Evolutionary conservation across 2,329 filamentous ascomycete genomes (phyloP).

Genomic region (Fusarium euwallaceae): DNA sequence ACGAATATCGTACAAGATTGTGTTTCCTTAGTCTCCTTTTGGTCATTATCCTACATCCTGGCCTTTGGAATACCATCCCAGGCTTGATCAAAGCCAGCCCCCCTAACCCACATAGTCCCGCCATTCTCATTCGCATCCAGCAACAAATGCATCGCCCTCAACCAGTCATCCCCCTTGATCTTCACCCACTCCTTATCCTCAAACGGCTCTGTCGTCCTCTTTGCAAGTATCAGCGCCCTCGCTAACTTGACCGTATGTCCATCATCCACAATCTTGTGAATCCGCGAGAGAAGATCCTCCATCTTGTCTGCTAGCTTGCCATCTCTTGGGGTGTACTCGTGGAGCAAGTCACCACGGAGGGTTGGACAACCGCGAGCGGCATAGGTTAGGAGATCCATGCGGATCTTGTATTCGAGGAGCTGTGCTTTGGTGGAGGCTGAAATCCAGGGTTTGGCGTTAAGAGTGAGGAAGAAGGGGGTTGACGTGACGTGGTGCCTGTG

Average conservation of each 20-base stretch:
- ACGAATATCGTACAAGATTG: constrained; percentile 27
- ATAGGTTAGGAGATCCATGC: constrained; percentile 81
- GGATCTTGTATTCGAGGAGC: constrained; percentile 85
- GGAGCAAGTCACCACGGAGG: constrained; percentile 71
- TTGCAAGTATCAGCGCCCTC: constrained; percentile 76
- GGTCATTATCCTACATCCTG: constrained; percentile 22
- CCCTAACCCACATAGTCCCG: constrained; percentile 68
- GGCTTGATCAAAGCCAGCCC: constrained; percentile 73
- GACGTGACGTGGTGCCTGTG: constrained; percentile 81
- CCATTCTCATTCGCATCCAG: constrained; percentile 72
- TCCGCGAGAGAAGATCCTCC: constrained; percentile 62
- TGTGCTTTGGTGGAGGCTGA: constrained; percentile 71
- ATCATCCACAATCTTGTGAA: constrained; percentile 74
- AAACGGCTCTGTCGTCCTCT: constrained; percentile 63
- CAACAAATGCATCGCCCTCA: constrained; percentile 70
- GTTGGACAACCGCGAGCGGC: constrained; percentile 74
- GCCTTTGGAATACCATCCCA: constrained; percentile 65
- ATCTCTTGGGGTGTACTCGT: constrained; percentile 68
- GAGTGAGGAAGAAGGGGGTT: constrained; percentile 77
- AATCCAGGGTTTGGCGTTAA: constrained; percentile 74
- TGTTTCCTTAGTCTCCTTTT: neutral
- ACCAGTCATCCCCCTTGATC: constrained; percentile 71
- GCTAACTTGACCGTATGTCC: constrained; percentile 85
- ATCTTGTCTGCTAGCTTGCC: constrained; percentile 60
- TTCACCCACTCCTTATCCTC: constrained; percentile 61